These are phyloP conservation scores for Austroboletus niveus DNA, from an alignment of 1,284 basidiomycete species.

Conservation along the genomic window DNA sequence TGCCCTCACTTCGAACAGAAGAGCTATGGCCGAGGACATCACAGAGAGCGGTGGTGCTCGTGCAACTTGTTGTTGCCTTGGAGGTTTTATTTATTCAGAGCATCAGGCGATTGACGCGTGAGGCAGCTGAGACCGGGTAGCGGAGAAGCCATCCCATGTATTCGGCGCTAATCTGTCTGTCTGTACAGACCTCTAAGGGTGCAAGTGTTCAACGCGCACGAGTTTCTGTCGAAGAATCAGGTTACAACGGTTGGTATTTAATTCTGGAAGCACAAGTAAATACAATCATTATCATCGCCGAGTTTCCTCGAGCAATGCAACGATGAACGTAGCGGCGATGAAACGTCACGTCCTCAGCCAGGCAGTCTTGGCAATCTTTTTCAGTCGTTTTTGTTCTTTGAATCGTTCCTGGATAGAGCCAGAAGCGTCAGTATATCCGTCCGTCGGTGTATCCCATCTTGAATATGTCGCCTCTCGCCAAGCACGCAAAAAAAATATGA, in stretches of 20 bases:
- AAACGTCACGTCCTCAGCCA: constrained; percentile 68
- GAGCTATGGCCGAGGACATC: background rate
- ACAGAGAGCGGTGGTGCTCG: too few species aligned
- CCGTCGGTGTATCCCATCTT: constrained; percentile 15
- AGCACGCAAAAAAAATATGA: constrained; percentile 16
- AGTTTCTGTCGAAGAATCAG: background rate
- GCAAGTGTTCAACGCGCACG: too few species aligned
- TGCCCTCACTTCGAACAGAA: background rate
- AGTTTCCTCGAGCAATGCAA: background rate
- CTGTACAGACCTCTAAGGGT: too few species aligned
- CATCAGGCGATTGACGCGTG: too few species aligned
- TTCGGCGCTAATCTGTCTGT: too few species aligned
- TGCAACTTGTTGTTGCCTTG: too few species aligned
- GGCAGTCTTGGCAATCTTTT: constrained; percentile 85
- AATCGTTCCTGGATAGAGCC: constrained; percentile 68
- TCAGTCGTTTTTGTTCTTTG: constrained; percentile 79
- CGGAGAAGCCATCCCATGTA: too few species aligned
- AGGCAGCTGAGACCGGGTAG: too few species aligned
- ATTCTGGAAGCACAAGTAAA: constrained; percentile 4
- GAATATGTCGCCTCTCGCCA: constrained; percentile 21
- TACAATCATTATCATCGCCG: constrained; percentile 3
- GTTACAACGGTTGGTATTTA: constrained; percentile 1
- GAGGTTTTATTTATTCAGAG: too few species aligned
- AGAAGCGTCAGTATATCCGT: constrained; percentile 25
- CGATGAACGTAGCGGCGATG: background rate